phyloP scores from a whole-genome alignment of 345 rosid genomes.

The Gossypium stocksii region DNA sequence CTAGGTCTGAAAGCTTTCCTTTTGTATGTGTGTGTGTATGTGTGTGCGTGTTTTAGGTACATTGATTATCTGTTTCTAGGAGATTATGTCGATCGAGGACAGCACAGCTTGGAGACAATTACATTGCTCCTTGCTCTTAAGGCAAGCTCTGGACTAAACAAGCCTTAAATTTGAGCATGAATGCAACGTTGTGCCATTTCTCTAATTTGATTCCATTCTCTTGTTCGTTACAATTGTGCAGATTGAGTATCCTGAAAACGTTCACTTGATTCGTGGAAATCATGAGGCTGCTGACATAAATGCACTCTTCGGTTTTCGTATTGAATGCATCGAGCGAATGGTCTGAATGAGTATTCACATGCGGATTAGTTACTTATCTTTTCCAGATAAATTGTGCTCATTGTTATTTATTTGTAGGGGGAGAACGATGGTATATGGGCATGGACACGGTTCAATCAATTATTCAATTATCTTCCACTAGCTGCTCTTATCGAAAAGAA shows the following conservation, averaged over 20 bases:
- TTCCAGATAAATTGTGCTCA: not conserved
- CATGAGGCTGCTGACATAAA: conserved; percentile 99
- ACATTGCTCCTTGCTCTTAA: conserved; percentile 96
- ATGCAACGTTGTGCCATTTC: conserved; percentile 7
- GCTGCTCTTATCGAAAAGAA: conserved; percentile 97
- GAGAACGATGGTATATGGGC: conserved; percentile 98
- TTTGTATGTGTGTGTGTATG: no score
- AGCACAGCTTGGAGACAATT: conserved; percentile 96
- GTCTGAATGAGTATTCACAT: conserved; percentile 31
- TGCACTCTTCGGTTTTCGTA: conserved; percentile 95
- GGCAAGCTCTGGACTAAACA: conserved; percentile 42
- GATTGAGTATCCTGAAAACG: conserved; percentile 91
- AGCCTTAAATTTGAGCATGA: conserved; percentile 12
- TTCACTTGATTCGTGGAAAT: conserved; percentile 94
- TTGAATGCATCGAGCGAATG: conserved; percentile 99
- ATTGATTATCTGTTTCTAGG: conserved; percentile 96
- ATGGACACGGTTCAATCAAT: conserved; percentile 96
- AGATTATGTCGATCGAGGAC: conserved; percentile 97
- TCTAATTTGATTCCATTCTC: conserved; percentile 13
- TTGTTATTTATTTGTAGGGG: conserved; percentile 44
- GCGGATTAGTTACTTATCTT: not conserved
- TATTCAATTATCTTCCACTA: conserved; percentile 88
- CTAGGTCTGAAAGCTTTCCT: not conserved
- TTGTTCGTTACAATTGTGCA: conserved; percentile 33
- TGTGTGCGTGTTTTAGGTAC: conserved; percentile 45